phyloP scores from a whole-genome alignment of 345 rosid genomes.

The Eucalyptus erythrocorys region DNA sequence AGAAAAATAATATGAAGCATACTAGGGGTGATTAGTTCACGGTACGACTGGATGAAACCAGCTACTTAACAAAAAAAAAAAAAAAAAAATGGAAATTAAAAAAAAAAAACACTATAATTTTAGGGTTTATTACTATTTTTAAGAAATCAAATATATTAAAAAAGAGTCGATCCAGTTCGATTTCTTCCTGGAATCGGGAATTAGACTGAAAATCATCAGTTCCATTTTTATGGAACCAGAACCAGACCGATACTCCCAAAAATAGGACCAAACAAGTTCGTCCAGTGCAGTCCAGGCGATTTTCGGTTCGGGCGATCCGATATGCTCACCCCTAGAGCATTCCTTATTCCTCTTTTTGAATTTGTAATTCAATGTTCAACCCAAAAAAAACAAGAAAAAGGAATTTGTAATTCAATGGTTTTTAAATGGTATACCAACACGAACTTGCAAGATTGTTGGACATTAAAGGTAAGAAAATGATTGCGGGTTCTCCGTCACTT shows the following conservation, averaged over 20 bases:
- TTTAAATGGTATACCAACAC: background rate
- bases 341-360: too few species aligned
- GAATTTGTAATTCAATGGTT: background rate
- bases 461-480: background rate
- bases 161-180: rapidly evolving
- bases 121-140: too few species aligned
- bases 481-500: background rate
- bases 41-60: rapidly evolving
- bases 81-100: rapidly evolving
- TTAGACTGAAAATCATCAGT: rapidly evolving
- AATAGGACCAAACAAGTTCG: rapidly evolving
- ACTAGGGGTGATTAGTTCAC: too few species aligned
- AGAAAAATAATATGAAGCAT: too few species aligned
- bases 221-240: too few species aligned
- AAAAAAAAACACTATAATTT: too few species aligned
- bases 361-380: too few species aligned
- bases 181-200: too few species aligned
- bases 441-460: background rate
- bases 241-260: rapidly evolving
- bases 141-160: too few species aligned
- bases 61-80: too few species aligned
- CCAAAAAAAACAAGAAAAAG: rapidly evolving
- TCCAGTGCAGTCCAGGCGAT: rapidly evolving
- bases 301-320: rapidly evolving
- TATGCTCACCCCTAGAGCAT: too few species aligned